phyloP scores from a whole-genome alignment of 305 asterid genomes.

The Striga hermonthica region DNA sequence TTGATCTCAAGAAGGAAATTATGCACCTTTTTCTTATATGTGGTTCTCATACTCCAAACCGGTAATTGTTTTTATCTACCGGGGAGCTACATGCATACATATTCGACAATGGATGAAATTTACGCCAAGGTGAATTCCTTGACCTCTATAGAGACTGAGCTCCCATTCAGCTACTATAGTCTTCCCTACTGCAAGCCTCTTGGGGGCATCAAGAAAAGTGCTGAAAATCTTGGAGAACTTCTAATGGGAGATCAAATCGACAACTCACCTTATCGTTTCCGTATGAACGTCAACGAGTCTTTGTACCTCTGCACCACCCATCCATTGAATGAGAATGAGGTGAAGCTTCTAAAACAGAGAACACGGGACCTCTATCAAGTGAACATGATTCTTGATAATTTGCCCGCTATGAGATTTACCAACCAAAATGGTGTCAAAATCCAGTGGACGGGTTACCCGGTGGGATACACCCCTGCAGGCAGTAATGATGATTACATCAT shows the following conservation, averaged over 20 bases:
- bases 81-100: constrained; percentile 78
- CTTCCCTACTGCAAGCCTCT: constrained; percentile 77
- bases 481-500: constrained; percentile 66
- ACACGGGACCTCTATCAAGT: constrained; percentile 81
- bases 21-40: constrained; percentile 37
- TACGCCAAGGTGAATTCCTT: constrained; percentile 71
- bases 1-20: constrained; percentile 51
- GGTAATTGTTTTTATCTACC: constrained; percentile 75
- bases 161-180: constrained; percentile 79
- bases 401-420: constrained; percentile 80
- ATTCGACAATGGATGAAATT: constrained; percentile 49
- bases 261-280: constrained; percentile 74
- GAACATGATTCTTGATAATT: constrained; percentile 76
- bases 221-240: constrained; percentile 86
- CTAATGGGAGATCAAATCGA: constrained; percentile 90
- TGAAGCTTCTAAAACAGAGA: constrained; percentile 79
- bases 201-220: constrained; percentile 73
- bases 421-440: constrained; percentile 62
- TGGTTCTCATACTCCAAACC: constrained; percentile 43
- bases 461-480: constrained; percentile 64
- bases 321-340: constrained; percentile 57
- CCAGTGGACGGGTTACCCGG: constrained; percentile 89
- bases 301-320: constrained; percentile 64
- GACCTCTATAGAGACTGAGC: constrained; percentile 88
- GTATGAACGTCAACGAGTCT: constrained; percentile 67